Conservation (phyloP, 169 alveolate genomes). For the Toxoplasma gondii region DNA sequence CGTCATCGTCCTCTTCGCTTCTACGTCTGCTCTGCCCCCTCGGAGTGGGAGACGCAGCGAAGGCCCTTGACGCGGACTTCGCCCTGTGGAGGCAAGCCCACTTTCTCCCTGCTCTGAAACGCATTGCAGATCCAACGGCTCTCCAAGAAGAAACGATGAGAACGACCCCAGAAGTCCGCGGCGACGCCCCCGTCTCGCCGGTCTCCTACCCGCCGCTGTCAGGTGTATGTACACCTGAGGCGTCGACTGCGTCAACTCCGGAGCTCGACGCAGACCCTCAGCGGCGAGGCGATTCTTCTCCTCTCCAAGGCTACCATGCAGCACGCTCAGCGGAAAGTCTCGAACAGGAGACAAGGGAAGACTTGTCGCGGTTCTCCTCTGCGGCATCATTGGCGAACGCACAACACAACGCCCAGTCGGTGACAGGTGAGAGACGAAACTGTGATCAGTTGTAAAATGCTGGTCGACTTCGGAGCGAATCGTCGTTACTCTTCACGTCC, state of each 20-base stretch:
- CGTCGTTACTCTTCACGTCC: too few relatives aligned
- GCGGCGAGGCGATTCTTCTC: too few relatives aligned
- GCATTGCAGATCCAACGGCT: not conserved
- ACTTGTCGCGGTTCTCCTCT: too few relatives aligned
- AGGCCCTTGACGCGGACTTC: constrained; percentile 79
- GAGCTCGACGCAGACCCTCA: too few relatives aligned
- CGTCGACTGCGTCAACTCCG: too few relatives aligned
- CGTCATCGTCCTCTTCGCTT: not conserved
- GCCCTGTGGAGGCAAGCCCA: constrained; percentile 73
- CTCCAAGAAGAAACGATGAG: not conserved
- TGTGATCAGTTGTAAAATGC: too few relatives aligned
- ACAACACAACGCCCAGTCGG: too few relatives aligned
- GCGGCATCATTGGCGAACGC: too few relatives aligned
- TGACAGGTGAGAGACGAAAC: too few relatives aligned
- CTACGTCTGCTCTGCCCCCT: constrained; percentile 3
- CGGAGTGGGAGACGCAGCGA: constrained; percentile 78
- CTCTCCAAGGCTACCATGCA: too few relatives aligned
- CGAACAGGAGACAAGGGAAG: too few relatives aligned
- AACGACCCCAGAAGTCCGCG: not conserved
- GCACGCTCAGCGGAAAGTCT: too few relatives aligned
- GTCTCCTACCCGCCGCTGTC: constrained; percentile 63
- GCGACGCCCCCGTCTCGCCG: constrained; percentile 9
- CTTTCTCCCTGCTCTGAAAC: constrained; percentile 67
- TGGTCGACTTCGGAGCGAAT: not conserved
- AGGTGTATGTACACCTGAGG: constrained; percentile 71